Evolutionary conservation across 495 filamentous ascomycete genomes (phyloP).

Genomic region (Geoglossum glabrum): DNA sequence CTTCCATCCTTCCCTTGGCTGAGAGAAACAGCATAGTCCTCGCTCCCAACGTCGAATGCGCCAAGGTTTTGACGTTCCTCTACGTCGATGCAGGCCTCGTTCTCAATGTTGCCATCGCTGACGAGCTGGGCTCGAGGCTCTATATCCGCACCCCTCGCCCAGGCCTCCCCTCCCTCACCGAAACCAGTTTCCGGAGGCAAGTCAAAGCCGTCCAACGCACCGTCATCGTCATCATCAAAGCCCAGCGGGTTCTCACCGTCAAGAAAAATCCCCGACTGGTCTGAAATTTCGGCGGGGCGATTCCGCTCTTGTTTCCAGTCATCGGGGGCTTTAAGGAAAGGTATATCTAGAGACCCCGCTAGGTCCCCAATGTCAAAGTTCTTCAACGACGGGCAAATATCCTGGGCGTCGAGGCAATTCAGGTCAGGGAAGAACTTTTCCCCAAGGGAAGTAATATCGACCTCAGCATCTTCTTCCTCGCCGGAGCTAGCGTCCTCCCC

Average conservation of each 20-base stretch:
- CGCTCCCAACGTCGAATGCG: slow-evolving; percentile 35
- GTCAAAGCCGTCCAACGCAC: slow-evolving; percentile 52
- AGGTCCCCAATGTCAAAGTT: slow-evolving; percentile 76
- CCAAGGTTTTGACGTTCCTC: slow-evolving; percentile 27
- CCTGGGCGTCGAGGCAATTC: slow-evolving; percentile 52
- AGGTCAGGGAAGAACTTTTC: slow-evolving; percentile 78
- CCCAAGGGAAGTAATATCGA: slow-evolving; percentile 56
- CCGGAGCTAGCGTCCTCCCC: slow-evolving; percentile 14
- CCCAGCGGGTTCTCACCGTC: slow-evolving; percentile 63
- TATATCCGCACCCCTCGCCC: slow-evolving; percentile 46
- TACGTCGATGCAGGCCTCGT: slow-evolving; percentile 33
- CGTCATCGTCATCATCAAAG: slow-evolving; percentile 60
- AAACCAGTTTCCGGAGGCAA: slow-evolving; percentile 44
- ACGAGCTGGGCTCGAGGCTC: slow-evolving; percentile 40
- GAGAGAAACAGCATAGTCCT: slow-evolving; percentile 53
- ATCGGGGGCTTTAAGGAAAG: slow-evolving; percentile 76
- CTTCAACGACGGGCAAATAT: slow-evolving; percentile 89
- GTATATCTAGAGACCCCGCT: slow-evolving; percentile 67
- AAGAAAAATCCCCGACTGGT: slow-evolving; percentile 63
- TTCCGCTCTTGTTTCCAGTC: slow-evolving; percentile 52
- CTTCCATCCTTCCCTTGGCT: slow-evolving; percentile 35
- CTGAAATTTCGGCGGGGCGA: slow-evolving; percentile 27
- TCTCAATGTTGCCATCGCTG: slow-evolving; percentile 27
- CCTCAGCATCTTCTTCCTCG: slow-evolving; percentile 37
- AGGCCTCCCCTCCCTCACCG: slow-evolving; percentile 55